Conservation (phyloP, 2,329 filamentous ascomycete species). For the Colletotrichum sp. region DNA sequence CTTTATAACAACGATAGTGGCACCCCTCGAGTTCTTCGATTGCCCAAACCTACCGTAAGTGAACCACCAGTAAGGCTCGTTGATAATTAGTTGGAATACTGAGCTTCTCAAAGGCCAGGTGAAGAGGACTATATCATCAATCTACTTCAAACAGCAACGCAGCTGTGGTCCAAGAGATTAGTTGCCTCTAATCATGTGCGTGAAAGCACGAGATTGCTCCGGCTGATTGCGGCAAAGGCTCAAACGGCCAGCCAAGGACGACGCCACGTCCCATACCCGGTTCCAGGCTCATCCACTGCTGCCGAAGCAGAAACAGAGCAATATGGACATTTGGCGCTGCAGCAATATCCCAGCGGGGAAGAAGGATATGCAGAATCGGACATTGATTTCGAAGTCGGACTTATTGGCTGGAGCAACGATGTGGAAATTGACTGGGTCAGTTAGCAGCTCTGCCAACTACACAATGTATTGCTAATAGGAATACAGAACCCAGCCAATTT, state of each 20-base stretch:
- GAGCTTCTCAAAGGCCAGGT: background rate
- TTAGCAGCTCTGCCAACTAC: background rate
- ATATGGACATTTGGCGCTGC: background rate
- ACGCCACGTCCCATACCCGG: background rate
- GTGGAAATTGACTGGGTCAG: background rate
- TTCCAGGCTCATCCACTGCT: background rate
- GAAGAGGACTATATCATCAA: background rate
- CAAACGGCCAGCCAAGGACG: background rate
- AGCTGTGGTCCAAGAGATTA: background rate
- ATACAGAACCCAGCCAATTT: background rate
- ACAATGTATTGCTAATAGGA: background rate
- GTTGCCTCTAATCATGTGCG: background rate
- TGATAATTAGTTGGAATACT: background rate
- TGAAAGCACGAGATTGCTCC: background rate
- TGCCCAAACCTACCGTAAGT: background rate
- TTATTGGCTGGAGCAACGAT: background rate
- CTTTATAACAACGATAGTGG: background rate
- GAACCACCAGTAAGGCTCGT: background rate
- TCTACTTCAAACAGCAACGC: background rate
- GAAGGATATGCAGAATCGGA: background rate
- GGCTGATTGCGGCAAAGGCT: background rate
- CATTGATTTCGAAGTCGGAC: background rate
- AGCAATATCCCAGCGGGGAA: background rate
- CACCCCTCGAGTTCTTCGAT: background rate
- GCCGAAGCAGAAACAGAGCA: background rate